A percentile compares a stretch with the other conserved stretches of the same genome.
Evolutionary conservation across 2,329 filamentous ascomycete genomes (phyloP).

Genomic region (Pyrenophora teres): DNA sequence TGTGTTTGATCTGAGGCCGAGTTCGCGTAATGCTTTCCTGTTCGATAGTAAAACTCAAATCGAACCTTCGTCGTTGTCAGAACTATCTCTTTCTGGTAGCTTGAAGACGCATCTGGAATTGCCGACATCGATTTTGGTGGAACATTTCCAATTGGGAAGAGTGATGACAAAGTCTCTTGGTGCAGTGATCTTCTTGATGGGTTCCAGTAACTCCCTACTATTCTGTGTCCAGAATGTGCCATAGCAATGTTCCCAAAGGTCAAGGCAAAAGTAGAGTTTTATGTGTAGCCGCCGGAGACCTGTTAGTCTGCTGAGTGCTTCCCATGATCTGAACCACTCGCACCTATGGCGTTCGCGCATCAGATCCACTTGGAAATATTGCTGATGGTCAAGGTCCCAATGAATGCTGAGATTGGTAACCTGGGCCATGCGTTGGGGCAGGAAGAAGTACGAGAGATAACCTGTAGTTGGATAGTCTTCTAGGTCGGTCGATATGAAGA

Average conservation of each 20-base stretch:
- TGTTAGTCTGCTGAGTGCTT: conserved; percentile 16
- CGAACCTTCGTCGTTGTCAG: neutral
- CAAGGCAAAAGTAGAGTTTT: conserved; percentile 10
- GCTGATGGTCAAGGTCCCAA: conserved; percentile 21
- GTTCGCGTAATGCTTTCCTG: neutral
- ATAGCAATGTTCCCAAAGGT: conserved; percentile 8
- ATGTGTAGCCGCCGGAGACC: conserved; percentile 27
- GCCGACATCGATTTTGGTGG: conserved; percentile 15
- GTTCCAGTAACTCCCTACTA: conserved; percentile 15
- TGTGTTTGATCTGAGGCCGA: too few relatives aligned
- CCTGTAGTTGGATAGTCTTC: conserved; percentile 20
- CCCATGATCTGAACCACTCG: conserved; percentile 25
- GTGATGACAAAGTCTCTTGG: conserved; percentile 21
- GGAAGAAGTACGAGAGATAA: conserved; percentile 24
- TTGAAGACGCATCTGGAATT: conserved; percentile 14
- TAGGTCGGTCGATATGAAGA: conserved; percentile 20
- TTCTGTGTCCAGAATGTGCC: conserved; percentile 20
- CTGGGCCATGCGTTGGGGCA: conserved; percentile 24
- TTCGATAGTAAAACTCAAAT: neutral
- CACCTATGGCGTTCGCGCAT: conserved; percentile 1
- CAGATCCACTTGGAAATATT: conserved; percentile 8
- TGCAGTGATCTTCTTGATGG: conserved; percentile 18
- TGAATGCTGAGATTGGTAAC: conserved; percentile 22
- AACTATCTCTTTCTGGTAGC: conserved; percentile 4
- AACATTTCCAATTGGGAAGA: conserved; percentile 22